These are phyloP conservation scores for Corymbia citriodora DNA, from an alignment of 441 rosid species.

Conservation along the genomic window DNA sequence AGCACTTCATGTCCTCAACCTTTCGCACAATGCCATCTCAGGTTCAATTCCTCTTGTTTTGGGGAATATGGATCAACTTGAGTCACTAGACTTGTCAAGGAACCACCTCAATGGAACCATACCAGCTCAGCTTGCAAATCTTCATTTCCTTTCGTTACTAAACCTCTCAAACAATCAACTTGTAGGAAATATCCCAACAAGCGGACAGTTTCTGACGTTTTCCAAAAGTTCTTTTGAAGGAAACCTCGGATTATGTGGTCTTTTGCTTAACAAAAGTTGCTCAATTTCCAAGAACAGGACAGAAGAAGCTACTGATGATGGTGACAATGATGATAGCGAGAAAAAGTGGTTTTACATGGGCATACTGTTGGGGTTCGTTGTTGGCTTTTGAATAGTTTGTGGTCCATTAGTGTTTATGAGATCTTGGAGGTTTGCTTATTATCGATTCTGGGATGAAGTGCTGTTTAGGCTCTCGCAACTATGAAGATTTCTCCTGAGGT, in stretches of 20 bases:
- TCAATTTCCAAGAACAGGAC: accelerated
- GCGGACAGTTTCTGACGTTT: background rate
- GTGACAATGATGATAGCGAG: background rate
- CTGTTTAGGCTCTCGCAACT: accelerated
- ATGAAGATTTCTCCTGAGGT: background rate
- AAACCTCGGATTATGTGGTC: background rate
- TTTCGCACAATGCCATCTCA: background rate
- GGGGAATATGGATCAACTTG: background rate
- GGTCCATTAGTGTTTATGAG: background rate
- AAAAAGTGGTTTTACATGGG: background rate
- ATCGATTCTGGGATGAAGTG: background rate
- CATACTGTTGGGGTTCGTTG: background rate
- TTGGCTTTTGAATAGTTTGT: background rate
- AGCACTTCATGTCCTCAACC: accelerated
- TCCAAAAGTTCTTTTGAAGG: too few relatives aligned
- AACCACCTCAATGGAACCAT: background rate
- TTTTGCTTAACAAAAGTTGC: background rate
- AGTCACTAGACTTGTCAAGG: accelerated
- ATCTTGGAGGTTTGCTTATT: background rate
- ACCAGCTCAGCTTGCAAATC: background rate
- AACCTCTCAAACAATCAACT: background rate
- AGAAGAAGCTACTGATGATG: accelerated
- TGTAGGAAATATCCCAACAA: accelerated
- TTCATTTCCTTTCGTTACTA: background rate
- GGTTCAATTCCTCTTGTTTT: background rate